phyloP scores from a whole-genome alignment of 1,139 yeast genomes.

The Fermentozyma sake region DNA sequence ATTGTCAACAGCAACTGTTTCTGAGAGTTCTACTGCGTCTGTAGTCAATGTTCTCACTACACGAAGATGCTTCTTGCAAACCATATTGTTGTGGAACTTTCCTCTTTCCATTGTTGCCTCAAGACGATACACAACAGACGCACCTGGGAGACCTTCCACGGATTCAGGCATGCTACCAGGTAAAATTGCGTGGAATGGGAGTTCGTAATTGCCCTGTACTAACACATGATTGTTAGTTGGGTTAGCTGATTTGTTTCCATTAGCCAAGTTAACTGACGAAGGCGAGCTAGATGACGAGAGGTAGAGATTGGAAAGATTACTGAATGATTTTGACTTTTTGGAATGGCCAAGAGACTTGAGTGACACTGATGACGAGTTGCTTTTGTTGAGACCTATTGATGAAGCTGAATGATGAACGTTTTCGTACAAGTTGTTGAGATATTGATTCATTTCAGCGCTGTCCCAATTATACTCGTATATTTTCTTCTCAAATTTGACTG shows the following conservation, averaged over 20 bases:
- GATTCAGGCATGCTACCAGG: constrained; percentile 89
- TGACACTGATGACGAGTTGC: constrained; percentile 29
- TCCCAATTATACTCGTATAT: constrained; percentile 80
- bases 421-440: constrained; percentile 25
- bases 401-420: constrained; percentile 2
- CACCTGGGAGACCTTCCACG: constrained; percentile 87
- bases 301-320: constrained; percentile 18
- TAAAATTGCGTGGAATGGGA: constrained; percentile 80
- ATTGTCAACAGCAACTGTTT: constrained; percentile 91
- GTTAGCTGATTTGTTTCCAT: constrained; percentile 12
- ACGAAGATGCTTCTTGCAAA: constrained; percentile 70
- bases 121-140: constrained; percentile 69
- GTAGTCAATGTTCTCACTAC: constrained; percentile 86
- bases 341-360: constrained; percentile 28
- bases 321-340: constrained; percentile 30
- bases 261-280: constrained; percentile 3
- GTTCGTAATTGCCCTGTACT: constrained; percentile 78
- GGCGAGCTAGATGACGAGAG: constrained; percentile 9
- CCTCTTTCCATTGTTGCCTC: constrained; percentile 84
- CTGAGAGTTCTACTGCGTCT: constrained; percentile 83
- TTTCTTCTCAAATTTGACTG: constrained; percentile 56
- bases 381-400: constrained; percentile 12
- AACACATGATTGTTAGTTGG: constrained; percentile 24
- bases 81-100: constrained; percentile 61
- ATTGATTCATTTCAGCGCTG: constrained; percentile 45